Evolutionary conservation across 2,329 filamentous ascomycete species (phyloP).

Genomic region (Alternaria sp.): DNA sequence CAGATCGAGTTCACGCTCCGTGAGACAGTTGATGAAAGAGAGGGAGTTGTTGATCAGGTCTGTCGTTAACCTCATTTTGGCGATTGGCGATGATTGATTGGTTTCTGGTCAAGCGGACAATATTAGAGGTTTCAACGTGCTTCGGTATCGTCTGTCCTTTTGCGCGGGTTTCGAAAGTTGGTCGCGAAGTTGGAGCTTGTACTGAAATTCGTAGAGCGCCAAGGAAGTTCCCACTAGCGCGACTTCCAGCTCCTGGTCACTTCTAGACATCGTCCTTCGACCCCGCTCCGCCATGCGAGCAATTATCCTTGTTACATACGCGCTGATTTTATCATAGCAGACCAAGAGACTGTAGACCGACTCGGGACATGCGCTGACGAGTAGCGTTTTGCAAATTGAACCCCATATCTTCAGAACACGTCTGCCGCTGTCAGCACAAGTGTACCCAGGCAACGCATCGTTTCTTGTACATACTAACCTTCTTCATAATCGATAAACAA

Average conservation of each 20-base stretch:
- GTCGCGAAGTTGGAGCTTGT: slow-evolving; percentile 11
- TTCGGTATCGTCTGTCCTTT: background rate
- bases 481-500: background rate
- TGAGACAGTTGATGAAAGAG: slow-evolving; percentile 97
- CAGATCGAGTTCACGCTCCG: slow-evolving; percentile 98
- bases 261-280: background rate
- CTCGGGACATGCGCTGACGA: background rate
- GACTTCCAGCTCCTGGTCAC: background rate
- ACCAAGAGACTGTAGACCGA: background rate
- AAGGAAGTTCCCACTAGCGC: slow-evolving; percentile 17
- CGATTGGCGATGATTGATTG: slow-evolving; percentile 11
- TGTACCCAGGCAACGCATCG: background rate
- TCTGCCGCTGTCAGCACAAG: background rate
- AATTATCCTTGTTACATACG: background rate
- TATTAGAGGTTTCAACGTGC: background rate
- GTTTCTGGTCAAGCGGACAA: background rate
- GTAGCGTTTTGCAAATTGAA: background rate
- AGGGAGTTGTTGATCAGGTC: slow-evolving; percentile 94
- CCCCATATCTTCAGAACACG: background rate
- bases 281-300: background rate
- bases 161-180: slow-evolving; percentile 9
- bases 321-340: background rate
- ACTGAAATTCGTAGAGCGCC: slow-evolving; percentile 16
- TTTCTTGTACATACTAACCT: background rate
- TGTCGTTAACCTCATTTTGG: slow-evolving; percentile 88